Conservation (phyloP, 148 eudicot species). For the Rhododendron williamsianum region DNA sequence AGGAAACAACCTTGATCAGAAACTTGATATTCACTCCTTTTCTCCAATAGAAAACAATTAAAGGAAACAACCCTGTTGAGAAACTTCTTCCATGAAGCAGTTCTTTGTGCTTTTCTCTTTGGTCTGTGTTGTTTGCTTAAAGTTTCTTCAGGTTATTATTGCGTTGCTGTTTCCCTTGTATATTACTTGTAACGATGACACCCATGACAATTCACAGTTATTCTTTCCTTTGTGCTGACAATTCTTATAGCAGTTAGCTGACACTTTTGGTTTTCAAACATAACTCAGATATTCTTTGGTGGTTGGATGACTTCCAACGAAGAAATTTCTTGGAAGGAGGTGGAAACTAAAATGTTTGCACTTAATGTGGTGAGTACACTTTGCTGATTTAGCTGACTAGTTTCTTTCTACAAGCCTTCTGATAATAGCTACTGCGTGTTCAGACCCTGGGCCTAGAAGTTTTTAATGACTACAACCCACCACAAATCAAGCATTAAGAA, state of each 20-base stretch:
- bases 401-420: background rate
- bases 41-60: background rate
- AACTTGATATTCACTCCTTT: background rate
- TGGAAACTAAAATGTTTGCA: slow-evolving; percentile 79
- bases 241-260: background rate
- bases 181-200: background rate
- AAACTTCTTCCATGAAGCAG: background rate
- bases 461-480: background rate
- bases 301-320: slow-evolving; percentile 51
- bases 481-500: background rate
- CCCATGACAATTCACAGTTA: background rate
- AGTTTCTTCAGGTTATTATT: background rate
- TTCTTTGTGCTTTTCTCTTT: background rate
- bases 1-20: background rate
- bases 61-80: background rate
- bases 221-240: slow-evolving; percentile 7
- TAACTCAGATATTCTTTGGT: slow-evolving; percentile 57
- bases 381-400: slow-evolving; percentile 1
- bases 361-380: slow-evolving; percentile 74
- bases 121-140: background rate
- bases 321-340: slow-evolving; percentile 82
- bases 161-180: background rate
- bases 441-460: background rate
- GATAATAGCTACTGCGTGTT: background rate
- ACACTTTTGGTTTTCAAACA: background rate